Percentiles rank a stretch among this genome's conserved stretches.
These are phyloP conservation scores for Phaffia australis DNA, from an alignment of 768 basidiomycete genomes.

Conservation along the genomic window DNA sequence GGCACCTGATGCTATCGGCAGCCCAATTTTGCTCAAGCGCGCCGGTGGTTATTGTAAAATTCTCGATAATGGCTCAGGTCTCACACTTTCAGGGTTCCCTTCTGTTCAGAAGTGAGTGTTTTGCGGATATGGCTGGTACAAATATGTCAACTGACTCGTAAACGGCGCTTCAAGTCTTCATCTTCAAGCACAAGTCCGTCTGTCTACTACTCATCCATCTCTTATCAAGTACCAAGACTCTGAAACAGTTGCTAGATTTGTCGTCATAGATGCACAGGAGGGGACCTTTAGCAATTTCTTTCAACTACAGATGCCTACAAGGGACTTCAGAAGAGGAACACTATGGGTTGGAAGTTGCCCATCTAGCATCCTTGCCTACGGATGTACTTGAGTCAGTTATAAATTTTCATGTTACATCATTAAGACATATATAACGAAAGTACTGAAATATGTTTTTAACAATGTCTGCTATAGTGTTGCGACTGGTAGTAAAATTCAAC, in stretches of 20 bases:
- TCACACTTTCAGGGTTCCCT: slow-evolving; percentile 1
- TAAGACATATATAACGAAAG: slow-evolving; percentile 47
- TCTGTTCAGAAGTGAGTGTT: slow-evolving; percentile 7
- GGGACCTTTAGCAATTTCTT: not conserved
- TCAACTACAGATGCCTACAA: slow-evolving; percentile 6
- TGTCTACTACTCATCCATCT: not conserved
- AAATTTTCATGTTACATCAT: slow-evolving; percentile 43
- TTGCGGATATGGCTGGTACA: not conserved
- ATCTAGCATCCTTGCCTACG: slow-evolving; percentile 69
- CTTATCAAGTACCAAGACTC: not conserved
- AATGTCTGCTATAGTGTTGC: slow-evolving; percentile 54
- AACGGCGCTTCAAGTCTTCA: slow-evolving; percentile 4
- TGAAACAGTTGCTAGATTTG: not conserved
- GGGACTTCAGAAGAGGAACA: slow-evolving; percentile 13
- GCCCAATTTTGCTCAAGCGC: not conserved
- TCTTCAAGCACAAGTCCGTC: slow-evolving; percentile 12
- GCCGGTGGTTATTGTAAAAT: not conserved
- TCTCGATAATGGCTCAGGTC: not conserved
- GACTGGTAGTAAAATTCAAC: slow-evolving; percentile 45
- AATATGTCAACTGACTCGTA: not conserved
- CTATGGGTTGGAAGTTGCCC: slow-evolving; percentile 60
- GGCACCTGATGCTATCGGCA: not conserved
- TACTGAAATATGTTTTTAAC: slow-evolving; percentile 49
- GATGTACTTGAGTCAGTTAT: slow-evolving; percentile 57
- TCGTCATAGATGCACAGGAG: not conserved